These are phyloP conservation scores for Scleroderma citrinum DNA, from an alignment of 768 basidiomycete species.

Conservation along the genomic window DNA sequence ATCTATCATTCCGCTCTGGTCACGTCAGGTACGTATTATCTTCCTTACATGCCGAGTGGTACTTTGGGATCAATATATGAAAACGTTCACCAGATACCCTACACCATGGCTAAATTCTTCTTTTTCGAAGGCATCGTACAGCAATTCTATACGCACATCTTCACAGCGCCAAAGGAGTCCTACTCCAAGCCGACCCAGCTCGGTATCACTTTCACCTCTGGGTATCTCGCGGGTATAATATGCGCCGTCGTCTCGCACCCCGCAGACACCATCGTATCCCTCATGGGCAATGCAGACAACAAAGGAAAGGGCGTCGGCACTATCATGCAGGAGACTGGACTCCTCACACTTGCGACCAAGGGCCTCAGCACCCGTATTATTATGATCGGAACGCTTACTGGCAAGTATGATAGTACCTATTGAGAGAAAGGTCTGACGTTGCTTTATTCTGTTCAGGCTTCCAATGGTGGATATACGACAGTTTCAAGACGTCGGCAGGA, in stretches of 20 bases:
- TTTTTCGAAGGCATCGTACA: slow-evolving; percentile 88
- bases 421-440: too few relatives aligned
- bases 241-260: slow-evolving; percentile 96
- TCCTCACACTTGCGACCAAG: slow-evolving; percentile 64
- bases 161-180: slow-evolving; percentile 69
- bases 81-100: slow-evolving; percentile 63
- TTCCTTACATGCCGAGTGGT: background rate
- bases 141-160: slow-evolving; percentile 84
- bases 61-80: background rate
- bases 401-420: slow-evolving; percentile 16
- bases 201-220: slow-evolving; percentile 82
- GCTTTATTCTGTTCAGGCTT: background rate
- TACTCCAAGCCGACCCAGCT: slow-evolving; percentile 83
- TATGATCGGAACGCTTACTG: slow-evolving; percentile 67
- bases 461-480: slow-evolving; percentile 3
- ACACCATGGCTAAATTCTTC: slow-evolving; percentile 99
- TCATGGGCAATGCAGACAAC: slow-evolving; percentile 85
- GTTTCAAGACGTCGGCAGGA: background rate
- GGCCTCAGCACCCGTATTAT: slow-evolving; percentile 83
- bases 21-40: slow-evolving; percentile 70
- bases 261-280: slow-evolving; percentile 88
- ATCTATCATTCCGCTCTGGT: slow-evolving; percentile 81
- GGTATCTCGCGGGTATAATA: slow-evolving; percentile 93
- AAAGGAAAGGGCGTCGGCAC: slow-evolving; percentile 71
- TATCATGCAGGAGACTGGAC: slow-evolving; percentile 68